These are phyloP conservation scores for Microstroma glucosiphilum DNA, from an alignment of 1,284 basidiomycete species.

Conservation along the genomic window DNA sequence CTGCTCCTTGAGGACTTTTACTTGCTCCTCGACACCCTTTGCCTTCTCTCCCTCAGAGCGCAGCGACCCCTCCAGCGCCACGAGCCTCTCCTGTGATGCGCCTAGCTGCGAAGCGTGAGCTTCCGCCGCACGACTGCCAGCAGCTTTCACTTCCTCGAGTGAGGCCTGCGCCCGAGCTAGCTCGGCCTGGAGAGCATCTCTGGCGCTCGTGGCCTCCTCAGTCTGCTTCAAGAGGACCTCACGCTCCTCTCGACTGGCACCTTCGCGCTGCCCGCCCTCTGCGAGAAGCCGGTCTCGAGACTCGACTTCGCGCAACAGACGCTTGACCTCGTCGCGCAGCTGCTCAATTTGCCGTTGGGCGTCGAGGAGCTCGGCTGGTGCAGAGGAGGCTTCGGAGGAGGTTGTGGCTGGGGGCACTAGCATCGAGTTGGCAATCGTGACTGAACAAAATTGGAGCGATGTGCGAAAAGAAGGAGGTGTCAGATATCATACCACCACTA, in stretches of 20 bases:
- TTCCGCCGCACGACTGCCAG: not conserved
- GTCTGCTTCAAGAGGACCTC: not conserved
- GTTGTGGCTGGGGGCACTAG: constrained; percentile 34
- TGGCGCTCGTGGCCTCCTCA: not conserved
- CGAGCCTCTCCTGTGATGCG: constrained; percentile 3
- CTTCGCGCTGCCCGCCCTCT: too few relatives aligned
- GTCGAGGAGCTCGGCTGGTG: constrained; percentile 41
- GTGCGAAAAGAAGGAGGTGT: too few relatives aligned
- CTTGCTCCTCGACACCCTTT: constrained; percentile 11
- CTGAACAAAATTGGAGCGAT: not conserved
- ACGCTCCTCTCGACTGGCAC: too few relatives aligned
- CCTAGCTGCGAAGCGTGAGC: not conserved
- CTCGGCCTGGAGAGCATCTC: too few relatives aligned
- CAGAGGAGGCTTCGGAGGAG: constrained; percentile 23
- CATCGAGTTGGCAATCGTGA: constrained; percentile 36
- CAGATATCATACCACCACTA: too few relatives aligned
- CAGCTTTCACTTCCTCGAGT: too few relatives aligned
- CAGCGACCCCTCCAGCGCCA: not conserved
- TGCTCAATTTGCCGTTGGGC: constrained; percentile 38
- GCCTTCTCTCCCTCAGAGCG: not conserved
- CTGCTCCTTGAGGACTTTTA: not conserved
- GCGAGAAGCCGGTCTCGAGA: constrained; percentile 20
- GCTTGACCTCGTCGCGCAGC: constrained; percentile 27
- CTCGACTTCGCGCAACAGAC: constrained; percentile 28
- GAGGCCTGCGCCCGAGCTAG: not conserved